Evolutionary conservation across 345 rosid genomes (phyloP).

Genomic region (Salix purpurea): DNA sequence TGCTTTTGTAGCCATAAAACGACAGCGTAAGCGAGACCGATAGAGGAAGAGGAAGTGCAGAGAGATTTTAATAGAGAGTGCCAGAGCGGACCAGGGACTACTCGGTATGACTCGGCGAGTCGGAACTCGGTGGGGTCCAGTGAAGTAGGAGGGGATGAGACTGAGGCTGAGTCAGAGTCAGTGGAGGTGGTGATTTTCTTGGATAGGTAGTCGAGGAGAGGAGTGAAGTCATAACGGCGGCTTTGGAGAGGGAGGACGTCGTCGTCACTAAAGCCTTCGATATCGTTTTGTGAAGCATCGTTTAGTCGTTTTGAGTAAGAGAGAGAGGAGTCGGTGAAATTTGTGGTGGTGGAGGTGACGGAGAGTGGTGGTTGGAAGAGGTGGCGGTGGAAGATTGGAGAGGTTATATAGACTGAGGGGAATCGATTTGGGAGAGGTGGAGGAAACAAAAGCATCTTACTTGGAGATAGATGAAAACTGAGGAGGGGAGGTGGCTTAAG

Average conservation of each 20-base stretch:
- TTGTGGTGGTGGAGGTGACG: constrained; percentile 15
- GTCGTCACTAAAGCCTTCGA: constrained; percentile 10
- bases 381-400: constrained; percentile 25
- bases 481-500: not conserved
- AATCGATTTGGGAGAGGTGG: constrained; percentile 50
- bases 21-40: constrained; percentile 64
- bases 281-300: not conserved
- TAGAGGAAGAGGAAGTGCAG: constrained; percentile 49
- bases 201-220: constrained; percentile 67
- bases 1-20: constrained; percentile 87
- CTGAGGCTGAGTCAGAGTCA: constrained; percentile 8
- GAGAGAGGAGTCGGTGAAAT: not conserved
- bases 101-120: constrained; percentile 74
- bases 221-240: constrained; percentile 80
- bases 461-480: not conserved
- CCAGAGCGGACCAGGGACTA: constrained; percentile 89
- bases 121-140: constrained; percentile 60
- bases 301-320: not conserved
- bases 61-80: constrained; percentile 72
- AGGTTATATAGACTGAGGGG: constrained; percentile 30
- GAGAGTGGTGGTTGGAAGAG: constrained; percentile 14
- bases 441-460: constrained; percentile 42
- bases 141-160: constrained; percentile 33
- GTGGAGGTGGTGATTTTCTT: constrained; percentile 17
- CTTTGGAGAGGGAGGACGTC: constrained; percentile 45